Evolutionary conservation across 1,284 basidiomycete genomes (phyloP).

Genomic region (Inonotus hispidus): DNA sequence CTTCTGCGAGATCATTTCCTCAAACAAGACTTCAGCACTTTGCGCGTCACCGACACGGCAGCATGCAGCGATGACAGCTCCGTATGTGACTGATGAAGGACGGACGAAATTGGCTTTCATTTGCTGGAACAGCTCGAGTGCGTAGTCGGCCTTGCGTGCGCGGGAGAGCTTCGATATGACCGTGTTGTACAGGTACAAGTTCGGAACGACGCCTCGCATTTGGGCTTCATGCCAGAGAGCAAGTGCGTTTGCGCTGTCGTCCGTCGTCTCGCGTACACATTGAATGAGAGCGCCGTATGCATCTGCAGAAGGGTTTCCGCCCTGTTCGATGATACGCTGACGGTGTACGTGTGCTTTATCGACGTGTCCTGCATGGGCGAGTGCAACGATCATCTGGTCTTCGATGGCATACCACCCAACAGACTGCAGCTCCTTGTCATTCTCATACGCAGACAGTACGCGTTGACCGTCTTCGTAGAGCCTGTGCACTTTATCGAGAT

Average conservation of each 20-base stretch:
- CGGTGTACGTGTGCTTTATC: conserved; percentile 81
- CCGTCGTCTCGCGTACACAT: conserved; percentile 86
- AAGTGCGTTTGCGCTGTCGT: conserved; percentile 85
- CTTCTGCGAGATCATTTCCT: conserved; percentile 73
- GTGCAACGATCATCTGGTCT: conserved; percentile 82
- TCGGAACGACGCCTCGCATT: conserved; percentile 63
- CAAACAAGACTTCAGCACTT: conserved; percentile 80
- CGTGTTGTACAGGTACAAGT: conserved; percentile 90
- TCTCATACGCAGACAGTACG: conserved; percentile 42
- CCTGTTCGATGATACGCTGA: conserved; percentile 69
- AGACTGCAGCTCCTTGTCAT: conserved; percentile 45
- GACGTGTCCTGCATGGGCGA: conserved; percentile 75
- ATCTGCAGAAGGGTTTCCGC: conserved; percentile 78
- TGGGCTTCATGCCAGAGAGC: conserved; percentile 81
- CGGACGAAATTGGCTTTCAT: conserved; percentile 68
- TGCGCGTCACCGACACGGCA: conserved; percentile 87
- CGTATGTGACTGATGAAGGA: conserved; percentile 90
- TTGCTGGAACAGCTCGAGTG: conserved; percentile 78
- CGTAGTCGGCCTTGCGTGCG: conserved; percentile 86
- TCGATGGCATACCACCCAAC: conserved; percentile 76
- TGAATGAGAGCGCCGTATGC: conserved; percentile 89
- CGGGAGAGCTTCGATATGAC: conserved; percentile 92
- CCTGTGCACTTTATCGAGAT: conserved; percentile 56
- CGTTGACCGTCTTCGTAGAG: conserved; percentile 71
- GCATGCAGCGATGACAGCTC: conserved; percentile 92